Percentiles rank a stretch among this genome's conserved stretches.
Evolutionary conservation across 2,329 filamentous ascomycete genomes (phyloP).

Genomic region (Botrytis fabae): DNA sequence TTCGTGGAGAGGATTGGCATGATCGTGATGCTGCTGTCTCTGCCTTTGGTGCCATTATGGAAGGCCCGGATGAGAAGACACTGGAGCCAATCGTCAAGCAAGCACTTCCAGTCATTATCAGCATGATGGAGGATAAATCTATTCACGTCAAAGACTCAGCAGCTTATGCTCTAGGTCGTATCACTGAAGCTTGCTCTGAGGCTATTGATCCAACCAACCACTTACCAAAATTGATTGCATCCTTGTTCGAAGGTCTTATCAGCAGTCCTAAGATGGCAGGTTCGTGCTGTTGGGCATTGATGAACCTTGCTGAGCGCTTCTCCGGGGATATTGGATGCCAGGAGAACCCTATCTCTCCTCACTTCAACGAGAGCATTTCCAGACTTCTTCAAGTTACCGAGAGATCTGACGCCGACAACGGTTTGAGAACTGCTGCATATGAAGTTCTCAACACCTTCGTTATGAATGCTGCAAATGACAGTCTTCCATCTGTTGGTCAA

Average conservation of each 20-base stretch:
- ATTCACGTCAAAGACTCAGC: slow-evolving; percentile 94
- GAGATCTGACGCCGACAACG: slow-evolving; percentile 77
- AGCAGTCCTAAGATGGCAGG: slow-evolving; percentile 95
- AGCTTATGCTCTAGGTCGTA: slow-evolving; percentile 91
- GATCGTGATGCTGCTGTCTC: slow-evolving; percentile 93
- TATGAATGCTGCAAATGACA: slow-evolving; percentile 84
- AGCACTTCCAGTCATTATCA: slow-evolving; percentile 85
- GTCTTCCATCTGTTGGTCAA: slow-evolving; percentile 74
- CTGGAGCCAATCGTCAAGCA: slow-evolving; percentile 95
- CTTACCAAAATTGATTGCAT: slow-evolving; percentile 79
- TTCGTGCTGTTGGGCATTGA: slow-evolving; percentile 98
- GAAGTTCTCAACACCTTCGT: slow-evolving; percentile 96
- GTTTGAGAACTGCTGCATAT: slow-evolving; percentile 91
- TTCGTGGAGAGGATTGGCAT: slow-evolving; percentile 92
- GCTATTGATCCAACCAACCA: slow-evolving; percentile 84
- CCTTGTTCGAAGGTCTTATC: slow-evolving; percentile 85
- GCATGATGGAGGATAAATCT: slow-evolving; percentile 84
- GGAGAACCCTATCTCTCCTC: slow-evolving; percentile 80
- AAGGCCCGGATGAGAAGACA: slow-evolving; percentile 90
- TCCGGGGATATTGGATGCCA: slow-evolving; percentile 77
- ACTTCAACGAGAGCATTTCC: slow-evolving; percentile 90
- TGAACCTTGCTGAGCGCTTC: slow-evolving; percentile 97
- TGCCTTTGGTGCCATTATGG: slow-evolving; percentile 98
- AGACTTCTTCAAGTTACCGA: slow-evolving; percentile 85
- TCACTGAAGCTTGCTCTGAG: slow-evolving; percentile 89